These are phyloP conservation scores for Macadamia tetraphylla DNA, from an alignment of 164 flowering plant genomes.

Conservation along the genomic window DNA sequence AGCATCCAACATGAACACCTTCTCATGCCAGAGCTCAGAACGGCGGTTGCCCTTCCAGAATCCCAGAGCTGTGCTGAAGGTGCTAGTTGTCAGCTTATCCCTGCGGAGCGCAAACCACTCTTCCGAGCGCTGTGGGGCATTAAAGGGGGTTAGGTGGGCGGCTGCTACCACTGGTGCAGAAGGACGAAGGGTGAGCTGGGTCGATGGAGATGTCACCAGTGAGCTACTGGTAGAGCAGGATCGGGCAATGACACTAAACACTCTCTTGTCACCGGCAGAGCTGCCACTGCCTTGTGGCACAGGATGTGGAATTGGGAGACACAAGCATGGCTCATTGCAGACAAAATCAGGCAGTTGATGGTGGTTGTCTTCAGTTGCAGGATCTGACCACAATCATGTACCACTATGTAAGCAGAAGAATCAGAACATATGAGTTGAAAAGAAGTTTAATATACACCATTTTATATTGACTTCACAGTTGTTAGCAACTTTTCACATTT, in stretches of 20 bases:
- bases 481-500: neutral
- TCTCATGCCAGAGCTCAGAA: conserved; percentile 86
- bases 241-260: conserved; percentile 9
- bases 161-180: conserved; percentile 32
- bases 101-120: conserved; percentile 93
- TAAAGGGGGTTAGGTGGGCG: conserved; percentile 30
- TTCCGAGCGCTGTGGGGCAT: conserved; percentile 70
- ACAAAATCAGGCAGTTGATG: conserved; percentile 7
- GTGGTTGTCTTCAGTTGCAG: conserved; percentile 5
- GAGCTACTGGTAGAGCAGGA: conserved; percentile 29
- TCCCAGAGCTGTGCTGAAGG: conserved; percentile 91
- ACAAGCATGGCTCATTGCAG: conserved; percentile 42
- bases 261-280: conserved; percentile 15
- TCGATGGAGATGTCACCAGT: conserved; percentile 11
- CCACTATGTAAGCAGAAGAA: conserved; percentile 13
- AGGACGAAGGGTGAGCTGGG: conserved; percentile 18
- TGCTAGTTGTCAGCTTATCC: conserved; percentile 88
- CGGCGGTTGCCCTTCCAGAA: conserved; percentile 91
- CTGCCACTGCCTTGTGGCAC: conserved; percentile 17
- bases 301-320: conserved; percentile 21
- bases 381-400: conserved; percentile 20
- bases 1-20: conserved; percentile 49
- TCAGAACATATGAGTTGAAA: neutral
- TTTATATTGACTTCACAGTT: neutral
- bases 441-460: neutral